Evolutionary conservation across 305 asterid genomes (phyloP).

Genomic region (Solanum hybrid): DNA sequence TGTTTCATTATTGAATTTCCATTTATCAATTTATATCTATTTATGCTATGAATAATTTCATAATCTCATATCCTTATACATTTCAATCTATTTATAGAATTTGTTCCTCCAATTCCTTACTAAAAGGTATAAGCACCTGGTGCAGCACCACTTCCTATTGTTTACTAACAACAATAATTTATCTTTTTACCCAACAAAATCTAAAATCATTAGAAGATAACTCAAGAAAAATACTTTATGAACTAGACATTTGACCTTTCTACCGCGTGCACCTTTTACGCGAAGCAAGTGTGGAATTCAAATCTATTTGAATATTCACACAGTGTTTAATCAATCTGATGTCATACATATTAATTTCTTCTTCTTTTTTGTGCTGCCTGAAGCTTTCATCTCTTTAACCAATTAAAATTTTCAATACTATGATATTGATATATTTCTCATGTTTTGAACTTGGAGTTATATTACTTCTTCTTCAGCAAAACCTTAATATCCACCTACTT

Average conservation of each 20-base stretch:
- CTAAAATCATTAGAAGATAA: not conserved
- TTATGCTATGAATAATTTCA: not conserved
- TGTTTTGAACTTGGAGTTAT: too few relatives aligned
- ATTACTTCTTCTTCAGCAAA: not conserved
- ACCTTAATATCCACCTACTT: not conserved
- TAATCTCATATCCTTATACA: not conserved
- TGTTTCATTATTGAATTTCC: not conserved
- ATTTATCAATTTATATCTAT: not conserved
- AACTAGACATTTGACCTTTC: not conserved
- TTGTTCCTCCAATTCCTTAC: not conserved
- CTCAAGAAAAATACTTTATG: not conserved
- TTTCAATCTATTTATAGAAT: not conserved
- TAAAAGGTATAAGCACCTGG: not conserved
- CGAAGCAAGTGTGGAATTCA: not conserved
- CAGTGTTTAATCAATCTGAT: not conserved
- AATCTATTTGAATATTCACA: not conserved
- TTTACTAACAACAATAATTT: not conserved
- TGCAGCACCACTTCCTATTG: not conserved
- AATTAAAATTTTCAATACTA: too few relatives aligned
- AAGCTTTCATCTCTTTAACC: not conserved
- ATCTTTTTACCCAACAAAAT: not conserved
- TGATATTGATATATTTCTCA: not conserved
- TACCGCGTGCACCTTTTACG: too few relatives aligned
- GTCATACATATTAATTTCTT: not conserved
- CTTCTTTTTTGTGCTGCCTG: not conserved